phyloP scores from a whole-genome alignment of 306 rosid species.

The Vicia villosa region DNA sequence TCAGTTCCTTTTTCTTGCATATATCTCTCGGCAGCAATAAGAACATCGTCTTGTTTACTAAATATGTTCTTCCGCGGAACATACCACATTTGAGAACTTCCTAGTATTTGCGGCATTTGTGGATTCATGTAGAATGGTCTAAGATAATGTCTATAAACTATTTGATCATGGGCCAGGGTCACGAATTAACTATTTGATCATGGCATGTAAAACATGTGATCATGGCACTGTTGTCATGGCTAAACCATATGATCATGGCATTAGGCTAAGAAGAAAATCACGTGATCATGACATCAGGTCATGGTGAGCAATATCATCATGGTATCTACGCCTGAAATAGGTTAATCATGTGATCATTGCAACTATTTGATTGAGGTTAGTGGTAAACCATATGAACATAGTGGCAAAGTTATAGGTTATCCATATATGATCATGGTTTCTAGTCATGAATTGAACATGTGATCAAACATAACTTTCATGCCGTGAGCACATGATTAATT shows the following conservation, averaged over 20 bases:
- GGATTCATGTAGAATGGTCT: conserved; percentile 89
- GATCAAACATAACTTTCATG: no score
- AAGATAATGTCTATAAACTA: conserved; percentile 68
- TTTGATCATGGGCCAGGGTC: neutral
- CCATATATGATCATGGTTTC: no score
- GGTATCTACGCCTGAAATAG: no score
- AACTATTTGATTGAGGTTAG: no score
- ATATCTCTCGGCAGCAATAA: conserved; percentile 78
- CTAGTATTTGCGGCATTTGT: conserved; percentile 42
- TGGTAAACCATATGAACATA: no score
- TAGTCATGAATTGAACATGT: no score
- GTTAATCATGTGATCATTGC: no score
- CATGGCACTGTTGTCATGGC: neutral
- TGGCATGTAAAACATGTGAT: neutral
- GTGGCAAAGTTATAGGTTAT: no score
- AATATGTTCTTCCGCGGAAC: conserved; percentile 73
- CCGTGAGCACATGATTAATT: no score
- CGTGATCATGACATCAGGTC: neutral
- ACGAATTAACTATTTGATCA: neutral
- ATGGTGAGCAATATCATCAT: neutral
- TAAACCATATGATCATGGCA: neutral
- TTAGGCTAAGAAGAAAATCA: no score
- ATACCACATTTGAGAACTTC: conserved; percentile 68
- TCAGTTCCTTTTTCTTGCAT: conserved; percentile 80
- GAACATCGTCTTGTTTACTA: conserved; percentile 65